phyloP scores from a whole-genome alignment of 176 grass and related monocot genomes.

The Zea luxurians region DNA sequence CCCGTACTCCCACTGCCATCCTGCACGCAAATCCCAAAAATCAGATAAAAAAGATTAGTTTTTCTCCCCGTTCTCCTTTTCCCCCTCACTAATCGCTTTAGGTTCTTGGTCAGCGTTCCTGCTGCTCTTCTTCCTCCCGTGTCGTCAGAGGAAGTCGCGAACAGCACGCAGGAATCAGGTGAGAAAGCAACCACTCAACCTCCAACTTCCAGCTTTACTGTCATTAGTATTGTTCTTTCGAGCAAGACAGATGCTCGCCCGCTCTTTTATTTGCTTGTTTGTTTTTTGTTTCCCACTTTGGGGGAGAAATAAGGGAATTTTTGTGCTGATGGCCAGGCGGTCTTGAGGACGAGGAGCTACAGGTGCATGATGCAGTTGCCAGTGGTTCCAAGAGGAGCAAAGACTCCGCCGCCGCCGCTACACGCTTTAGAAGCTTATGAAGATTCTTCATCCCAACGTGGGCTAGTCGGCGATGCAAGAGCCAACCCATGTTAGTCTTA shows the following conservation, averaged over 20 bases:
- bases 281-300: neutral
- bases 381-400: neutral
- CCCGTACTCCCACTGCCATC: too few relatives aligned
- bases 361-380: constrained; percentile 12
- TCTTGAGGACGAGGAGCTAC: constrained; percentile 46
- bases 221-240: neutral
- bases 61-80: too few relatives aligned
- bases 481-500: too few relatives aligned
- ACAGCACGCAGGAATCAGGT: constrained; percentile 48
- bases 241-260: neutral
- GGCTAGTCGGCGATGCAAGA: too few relatives aligned
- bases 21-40: too few relatives aligned
- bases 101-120: too few relatives aligned
- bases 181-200: neutral
- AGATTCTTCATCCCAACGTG: too few relatives aligned
- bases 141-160: constrained; percentile 29
- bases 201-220: neutral
- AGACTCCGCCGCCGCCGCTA: neutral
- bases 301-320: constrained; percentile 8
- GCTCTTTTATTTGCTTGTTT: neutral
- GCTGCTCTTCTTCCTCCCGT: constrained; percentile 33
- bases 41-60: too few relatives aligned
- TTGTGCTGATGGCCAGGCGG: constrained; percentile 30
- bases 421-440: too few relatives aligned
- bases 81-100: neutral